These are phyloP conservation scores for Rhytidiadelphus loreus DNA, from an alignment of 225 moss, liverwort and hornwort genomes.

Conservation along the genomic window DNA sequence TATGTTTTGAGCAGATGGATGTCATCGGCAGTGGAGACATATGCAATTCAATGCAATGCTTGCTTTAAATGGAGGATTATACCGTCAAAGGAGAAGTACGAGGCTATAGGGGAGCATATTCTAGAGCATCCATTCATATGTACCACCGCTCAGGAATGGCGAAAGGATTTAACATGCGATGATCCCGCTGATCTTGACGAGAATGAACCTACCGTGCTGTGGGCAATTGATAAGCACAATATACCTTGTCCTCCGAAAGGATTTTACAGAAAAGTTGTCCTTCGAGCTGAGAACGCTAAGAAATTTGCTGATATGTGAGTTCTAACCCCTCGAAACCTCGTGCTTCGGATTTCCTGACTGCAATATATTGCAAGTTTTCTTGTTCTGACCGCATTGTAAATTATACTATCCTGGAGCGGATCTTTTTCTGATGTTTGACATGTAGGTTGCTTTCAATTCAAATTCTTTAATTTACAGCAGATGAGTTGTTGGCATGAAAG, in stretches of 20 bases:
- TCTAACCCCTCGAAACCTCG: neutral
- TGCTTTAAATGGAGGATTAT: constrained; percentile 83
- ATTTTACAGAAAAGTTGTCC: constrained; percentile 57
- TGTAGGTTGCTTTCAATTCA: neutral
- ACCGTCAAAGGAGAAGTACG: constrained; percentile 56
- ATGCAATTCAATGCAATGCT: constrained; percentile 58
- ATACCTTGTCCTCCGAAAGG: constrained; percentile 60
- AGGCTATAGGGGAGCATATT: constrained; percentile 54
- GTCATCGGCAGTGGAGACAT: constrained; percentile 37
- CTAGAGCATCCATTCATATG: constrained; percentile 55
- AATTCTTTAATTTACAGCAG: neutral
- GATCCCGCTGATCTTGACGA: constrained; percentile 48
- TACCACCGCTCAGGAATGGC: constrained; percentile 40
- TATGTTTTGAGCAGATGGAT: constrained; percentile 31
- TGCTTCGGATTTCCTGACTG: neutral
- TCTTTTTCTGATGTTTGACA: neutral
- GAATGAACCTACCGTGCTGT: constrained; percentile 41
- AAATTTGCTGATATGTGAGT: constrained; percentile 76
- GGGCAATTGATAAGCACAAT: constrained; percentile 83
- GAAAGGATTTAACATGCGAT: constrained; percentile 27
- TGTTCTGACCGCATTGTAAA: neutral
- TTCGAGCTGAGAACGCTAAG: constrained; percentile 50
- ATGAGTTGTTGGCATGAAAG: neutral
- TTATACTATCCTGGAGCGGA: neutral
- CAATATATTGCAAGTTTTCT: neutral